Evolutionary conservation across 257 asterid genomes (phyloP), one percentile per base, ranked within the genome.

Genomic region (Solanum ossicruentum): DNA sequence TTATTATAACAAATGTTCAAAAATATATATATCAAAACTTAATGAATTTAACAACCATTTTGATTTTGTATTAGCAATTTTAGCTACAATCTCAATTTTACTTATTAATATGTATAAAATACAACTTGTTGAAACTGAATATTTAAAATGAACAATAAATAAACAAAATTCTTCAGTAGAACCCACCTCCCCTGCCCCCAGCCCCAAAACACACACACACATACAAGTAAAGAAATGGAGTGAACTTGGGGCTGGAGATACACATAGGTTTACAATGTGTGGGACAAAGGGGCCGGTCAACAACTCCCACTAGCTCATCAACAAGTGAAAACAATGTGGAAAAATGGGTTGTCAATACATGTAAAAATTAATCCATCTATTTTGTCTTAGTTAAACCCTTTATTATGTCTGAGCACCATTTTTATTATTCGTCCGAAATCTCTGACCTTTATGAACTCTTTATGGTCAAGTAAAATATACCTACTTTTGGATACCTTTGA

Each of bases 251-350:
- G 9, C 20, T 12, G 20, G 84, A 65, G 45, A 9, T 58, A 65
- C 15, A 87, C 84, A 85, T 80, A 88, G 84, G 78, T 82, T 82
- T 85, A 87, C 85, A 60, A 84, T 88, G 83, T 52, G 83, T 81
- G 79, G 87, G 91, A 86, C 90, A 88, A 88, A 66, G 18, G 84
- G 80, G 91, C 58, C 85, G 92, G 87, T 90, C 91, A 93, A 92
- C 98, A 88, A 92, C 96, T 93, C 94, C 96, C 93, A 92, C 95
- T 88, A 49, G 89, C 90, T 83, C 84, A 80, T 77, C 89, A 90
- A 86, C 92, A 89, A 88, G 82, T 63, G 66, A 81, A 81, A 84
- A 85, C 86, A 85, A 87, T 90, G 65, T 91, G 88, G 89, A 87
- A 56, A 61, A 83, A 87, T 84, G 89, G 88, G 88, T 86, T 90